Conservation (phyloP, 2,329 filamentous ascomycete genomes). For the Diaporthe vaccinii region DNA sequence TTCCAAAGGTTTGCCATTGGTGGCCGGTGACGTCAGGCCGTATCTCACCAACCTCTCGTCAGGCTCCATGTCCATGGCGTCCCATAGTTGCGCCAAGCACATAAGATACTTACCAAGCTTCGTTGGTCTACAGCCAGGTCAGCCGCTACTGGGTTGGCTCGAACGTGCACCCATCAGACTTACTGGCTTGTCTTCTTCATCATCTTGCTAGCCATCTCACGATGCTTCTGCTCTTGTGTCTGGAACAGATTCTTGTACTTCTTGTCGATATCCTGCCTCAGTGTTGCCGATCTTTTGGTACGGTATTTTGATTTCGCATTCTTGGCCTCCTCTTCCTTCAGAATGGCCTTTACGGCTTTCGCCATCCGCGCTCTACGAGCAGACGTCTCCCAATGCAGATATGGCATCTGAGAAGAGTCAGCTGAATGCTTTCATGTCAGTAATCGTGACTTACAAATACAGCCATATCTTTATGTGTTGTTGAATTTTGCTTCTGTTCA, state of each 20-base stretch:
- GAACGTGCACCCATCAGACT: not conserved
- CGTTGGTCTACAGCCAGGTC: not conserved
- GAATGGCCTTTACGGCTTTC: not conserved
- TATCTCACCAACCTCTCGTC: constrained; percentile 11
- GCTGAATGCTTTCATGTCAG: not conserved
- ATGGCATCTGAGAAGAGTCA: constrained; percentile 22
- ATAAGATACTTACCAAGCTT: constrained; percentile 17
- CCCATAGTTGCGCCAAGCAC: constrained; percentile 16
- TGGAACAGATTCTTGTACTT: not conserved
- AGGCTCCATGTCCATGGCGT: constrained; percentile 30
- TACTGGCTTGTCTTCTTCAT: not conserved
- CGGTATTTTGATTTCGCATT: not conserved
- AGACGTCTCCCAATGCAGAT: constrained; percentile 35
- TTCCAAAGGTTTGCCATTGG: not conserved
- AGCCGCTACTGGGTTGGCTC: not conserved
- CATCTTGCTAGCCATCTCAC: not conserved
- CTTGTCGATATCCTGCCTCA: not conserved
- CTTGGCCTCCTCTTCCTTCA: not conserved
- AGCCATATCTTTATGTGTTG: not conserved
- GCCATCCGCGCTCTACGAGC: constrained; percentile 6
- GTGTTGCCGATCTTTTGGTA: not conserved
- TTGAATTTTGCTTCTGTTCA: not conserved
- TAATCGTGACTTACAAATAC: constrained; percentile 1
- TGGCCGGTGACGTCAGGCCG: not conserved
- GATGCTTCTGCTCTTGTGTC: not conserved